These are phyloP conservation scores for Scutellaria baicalensis DNA, from an alignment of 257 asterid species.

Conservation along the genomic window DNA sequence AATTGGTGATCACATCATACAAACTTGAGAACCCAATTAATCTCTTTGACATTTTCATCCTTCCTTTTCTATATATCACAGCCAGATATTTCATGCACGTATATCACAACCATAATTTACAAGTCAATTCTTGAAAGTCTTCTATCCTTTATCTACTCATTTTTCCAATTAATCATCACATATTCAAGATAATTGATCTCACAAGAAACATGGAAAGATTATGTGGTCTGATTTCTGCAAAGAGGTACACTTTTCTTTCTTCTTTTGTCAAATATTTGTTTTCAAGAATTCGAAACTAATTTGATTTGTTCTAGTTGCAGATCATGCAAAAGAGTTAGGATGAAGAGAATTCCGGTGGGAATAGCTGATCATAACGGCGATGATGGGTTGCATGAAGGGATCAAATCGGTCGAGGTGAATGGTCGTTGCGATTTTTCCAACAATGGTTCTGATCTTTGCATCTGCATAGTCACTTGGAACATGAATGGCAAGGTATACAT, in stretches of 20 bases:
- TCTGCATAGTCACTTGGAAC: slow-evolving; percentile 67
- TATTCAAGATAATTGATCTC: neutral
- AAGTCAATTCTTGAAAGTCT: neutral
- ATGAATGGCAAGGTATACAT: slow-evolving; percentile 55
- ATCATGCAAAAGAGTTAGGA: slow-evolving; percentile 9
- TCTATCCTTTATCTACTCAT: neutral
- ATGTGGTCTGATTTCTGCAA: slow-evolving; percentile 15
- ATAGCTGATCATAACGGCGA: slow-evolving; percentile 8
- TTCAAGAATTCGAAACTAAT: neutral
- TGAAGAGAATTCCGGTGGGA: slow-evolving; percentile 7
- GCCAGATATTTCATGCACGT: slow-evolving; percentile 1
- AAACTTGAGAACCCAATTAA: neutral
- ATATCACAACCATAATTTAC: neutral
- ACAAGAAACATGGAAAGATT: slow-evolving; percentile 15
- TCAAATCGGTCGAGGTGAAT: slow-evolving; percentile 36
- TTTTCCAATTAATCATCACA: neutral
- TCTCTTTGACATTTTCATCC: slow-evolving; percentile 14
- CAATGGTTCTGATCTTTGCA: slow-evolving; percentile 37
- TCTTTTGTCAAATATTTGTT: neutral
- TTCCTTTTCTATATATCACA: neutral
- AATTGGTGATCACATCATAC: slow-evolving; percentile 5
- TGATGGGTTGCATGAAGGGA: slow-evolving; percentile 52
- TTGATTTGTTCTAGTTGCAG: neutral
- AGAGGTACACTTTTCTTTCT: slow-evolving; percentile 10
- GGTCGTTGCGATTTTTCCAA: slow-evolving; percentile 39